These are phyloP conservation scores for Pyricularia grisea DNA, from an alignment of 2,329 filamentous ascomycete species.

Conservation along the genomic window DNA sequence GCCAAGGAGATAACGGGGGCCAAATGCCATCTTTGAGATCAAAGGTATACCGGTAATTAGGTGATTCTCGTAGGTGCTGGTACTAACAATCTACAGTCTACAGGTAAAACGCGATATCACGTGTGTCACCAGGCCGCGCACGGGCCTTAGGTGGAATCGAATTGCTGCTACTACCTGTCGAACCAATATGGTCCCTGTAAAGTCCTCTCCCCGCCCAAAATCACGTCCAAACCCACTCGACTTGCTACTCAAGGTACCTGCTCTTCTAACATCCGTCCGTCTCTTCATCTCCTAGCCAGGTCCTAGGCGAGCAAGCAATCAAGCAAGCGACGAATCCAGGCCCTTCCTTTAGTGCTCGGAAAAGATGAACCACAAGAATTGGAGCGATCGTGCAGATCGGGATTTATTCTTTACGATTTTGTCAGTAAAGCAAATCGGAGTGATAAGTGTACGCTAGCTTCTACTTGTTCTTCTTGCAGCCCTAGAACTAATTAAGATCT, in stretches of 20 bases:
- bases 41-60: no score
- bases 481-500: background rate
- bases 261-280: background rate
- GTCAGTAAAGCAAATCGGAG: conserved; percentile 52
- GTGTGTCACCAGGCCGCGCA: background rate
- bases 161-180: background rate
- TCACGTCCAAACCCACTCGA: background rate
- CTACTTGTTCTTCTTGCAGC: background rate
- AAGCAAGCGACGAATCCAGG: conserved; percentile 6
- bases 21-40: no score
- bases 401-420: conserved; percentile 56
- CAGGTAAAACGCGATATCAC: background rate
- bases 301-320: background rate
- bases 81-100: no score
- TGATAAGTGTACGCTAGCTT: conserved; percentile 34
- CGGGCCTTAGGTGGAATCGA: background rate
- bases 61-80: no score
- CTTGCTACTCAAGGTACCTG: background rate
- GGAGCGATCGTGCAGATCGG: conserved; percentile 52
- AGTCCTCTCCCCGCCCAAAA: background rate
- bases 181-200: background rate
- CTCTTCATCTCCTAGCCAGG: background rate
- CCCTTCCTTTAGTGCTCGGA: background rate
- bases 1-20: no score
- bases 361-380: conserved; percentile 36